Evolutionary conservation across 148 eudicot genomes (phyloP), one percentile per base, ranked within the genome.

Genomic region (Rhododendron vialii): DNA sequence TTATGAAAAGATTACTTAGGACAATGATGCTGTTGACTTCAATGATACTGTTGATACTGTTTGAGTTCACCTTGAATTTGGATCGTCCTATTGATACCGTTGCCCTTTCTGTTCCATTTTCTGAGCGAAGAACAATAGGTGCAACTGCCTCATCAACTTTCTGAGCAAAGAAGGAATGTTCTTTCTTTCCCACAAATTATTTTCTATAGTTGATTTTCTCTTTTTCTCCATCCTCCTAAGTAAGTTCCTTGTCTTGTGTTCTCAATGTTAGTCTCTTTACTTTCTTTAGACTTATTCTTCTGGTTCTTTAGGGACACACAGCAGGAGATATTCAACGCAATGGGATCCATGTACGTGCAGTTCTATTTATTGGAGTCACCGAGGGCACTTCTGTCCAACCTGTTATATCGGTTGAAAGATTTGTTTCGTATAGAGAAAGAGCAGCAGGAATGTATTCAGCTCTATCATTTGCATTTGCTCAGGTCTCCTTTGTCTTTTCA

Each of bases 371-470:
- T 50, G 99, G 99, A 90, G 79, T 97, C 77, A 95, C 99, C 75
- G 95, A 95, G 89, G 99, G 89, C 80, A 93, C 98, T 43, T 93
- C 99, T 86, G 99, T 97, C 87, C 99, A 97, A 86, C 99, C 99
- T 13, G 99, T 97, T 88, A 95, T 97, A 87, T 97, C 99, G 20
- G 88, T 93, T 71, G 99, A 95, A 92, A 93, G 99, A 92, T 97
- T 92, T 84, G 98, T 97, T 87, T 97, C 98, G 71, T 97, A 97
- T 53, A 90, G 99, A 92, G 99, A 95, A 82, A 86, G 99, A 90
- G 99, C 96, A 73, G 99, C 99, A n/a, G 98, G 98, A 73, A 86
- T 94, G 89, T 97, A 95, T 87, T 95, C 99, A 63, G 99, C 99
- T 87, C 87, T 97, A 41, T 96, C 99, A 78, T 97, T 95, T 85